These are phyloP conservation scores for Amylostereum areolatum DNA, from an alignment of 1,284 basidiomycete genomes.

Conservation along the genomic window DNA sequence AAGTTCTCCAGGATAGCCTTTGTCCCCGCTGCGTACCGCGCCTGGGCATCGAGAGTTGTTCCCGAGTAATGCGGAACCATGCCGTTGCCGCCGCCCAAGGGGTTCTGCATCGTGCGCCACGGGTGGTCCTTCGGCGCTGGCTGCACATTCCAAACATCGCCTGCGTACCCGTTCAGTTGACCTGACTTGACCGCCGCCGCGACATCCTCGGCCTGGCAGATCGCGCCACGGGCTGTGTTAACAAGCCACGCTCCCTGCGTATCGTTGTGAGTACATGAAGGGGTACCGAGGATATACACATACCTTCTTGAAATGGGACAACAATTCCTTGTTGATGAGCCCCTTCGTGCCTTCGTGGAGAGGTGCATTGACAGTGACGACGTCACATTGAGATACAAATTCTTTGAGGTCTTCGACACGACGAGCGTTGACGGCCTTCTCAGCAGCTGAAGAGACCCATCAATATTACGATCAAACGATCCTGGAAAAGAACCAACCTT, in stretches of 20 bases:
- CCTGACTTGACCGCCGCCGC: constrained; percentile 75
- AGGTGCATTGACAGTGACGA: constrained; percentile 87
- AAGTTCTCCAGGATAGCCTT: constrained; percentile 80
- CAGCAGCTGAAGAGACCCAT: constrained; percentile 53
- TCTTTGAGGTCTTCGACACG: constrained; percentile 77
- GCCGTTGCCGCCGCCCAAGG: constrained; percentile 74
- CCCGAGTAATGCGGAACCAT: constrained; percentile 85
- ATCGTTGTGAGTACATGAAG: too few species aligned
- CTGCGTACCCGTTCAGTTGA: constrained; percentile 66
- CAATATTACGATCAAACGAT: too few species aligned
- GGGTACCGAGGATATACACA: too few species aligned
- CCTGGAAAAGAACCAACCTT: too few species aligned
- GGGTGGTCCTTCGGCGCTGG: constrained; percentile 83
- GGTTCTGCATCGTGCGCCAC: constrained; percentile 82
- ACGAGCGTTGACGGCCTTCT: constrained; percentile 65
- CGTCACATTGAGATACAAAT: constrained; percentile 78
- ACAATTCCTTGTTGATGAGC: constrained; percentile 76
- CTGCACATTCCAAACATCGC: constrained; percentile 74
- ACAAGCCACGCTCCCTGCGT: constrained; percentile 82
- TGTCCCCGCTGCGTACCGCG: constrained; percentile 79
- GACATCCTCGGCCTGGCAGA: constrained; percentile 81
- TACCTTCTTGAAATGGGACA: constrained; percentile 92
- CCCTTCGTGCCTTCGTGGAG: constrained; percentile 84
- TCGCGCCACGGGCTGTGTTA: constrained; percentile 92
- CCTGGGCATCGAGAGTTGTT: constrained; percentile 89